Base-by-base conservation (phyloP, 257 asterid genomes). In the Scutellaria minor region DNA sequence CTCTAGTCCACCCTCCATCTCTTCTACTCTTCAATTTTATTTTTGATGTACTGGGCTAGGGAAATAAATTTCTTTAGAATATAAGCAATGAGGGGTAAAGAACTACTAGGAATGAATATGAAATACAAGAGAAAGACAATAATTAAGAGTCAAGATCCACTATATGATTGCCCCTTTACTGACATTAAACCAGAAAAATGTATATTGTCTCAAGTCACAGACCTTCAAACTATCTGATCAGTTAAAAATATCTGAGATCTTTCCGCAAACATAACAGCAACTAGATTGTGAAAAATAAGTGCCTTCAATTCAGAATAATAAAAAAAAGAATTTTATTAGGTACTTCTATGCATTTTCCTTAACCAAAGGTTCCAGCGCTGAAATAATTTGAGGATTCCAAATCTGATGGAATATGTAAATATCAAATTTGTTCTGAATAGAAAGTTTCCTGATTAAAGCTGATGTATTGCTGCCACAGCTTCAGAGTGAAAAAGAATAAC, bases 361-460 rank as follows among this genome's bases (percentile, higher is more conserved):
- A 13, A 9, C 2, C 14, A 7, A 24, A 66, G 61, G 37, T 24
- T 56, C 41, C 62, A 14, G 41, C 24, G 14, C 60, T 31, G 22
- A 48, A 57, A 51, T 35, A 6, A 31, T 48, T 1, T 31, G 11
- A 66, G 31, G 37, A 66, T 66, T 66, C 35, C 14, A 66, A 66
- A 66, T 48, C 48, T 27, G 47, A 31, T 2, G n/a, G 59, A 27
- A 48, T 35, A 66, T 35, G 2, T 6, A 35, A 46, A 64, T 64
- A 55, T 10, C 52, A 9, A 35, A n/a, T 18, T 13, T 37, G 42
- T 22, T 39, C 18, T 47, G 35, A 66, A 48, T 8, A 5, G 42
- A 48, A 48, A 18, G 18, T 50, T 35, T 37, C 20, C 22, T 18
- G 11, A 52, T 10, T 18, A 52, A 39, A 68, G 53, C 18, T 52